phyloP scores from a whole-genome alignment of 495 filamentous ascomycete species.

The Oidiodendron maius region DNA sequence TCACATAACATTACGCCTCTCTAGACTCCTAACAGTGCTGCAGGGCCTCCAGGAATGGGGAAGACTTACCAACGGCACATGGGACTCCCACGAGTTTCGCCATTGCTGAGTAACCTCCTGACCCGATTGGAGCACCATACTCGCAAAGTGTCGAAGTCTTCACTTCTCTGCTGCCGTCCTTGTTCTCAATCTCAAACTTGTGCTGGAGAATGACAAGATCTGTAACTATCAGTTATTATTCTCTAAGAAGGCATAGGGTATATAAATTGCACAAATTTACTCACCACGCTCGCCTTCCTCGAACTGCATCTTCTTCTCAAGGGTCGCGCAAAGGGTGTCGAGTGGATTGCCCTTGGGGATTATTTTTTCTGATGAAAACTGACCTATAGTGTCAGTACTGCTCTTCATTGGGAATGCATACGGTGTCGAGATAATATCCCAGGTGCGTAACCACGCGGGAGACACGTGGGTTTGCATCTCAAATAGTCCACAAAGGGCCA shows the following conservation, averaged over 20 bases:
- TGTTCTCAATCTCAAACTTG: slow-evolving; percentile 83
- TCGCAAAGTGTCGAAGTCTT: slow-evolving; percentile 77
- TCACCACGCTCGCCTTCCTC: slow-evolving; percentile 77
- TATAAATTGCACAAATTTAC: too few species aligned
- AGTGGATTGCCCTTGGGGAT: slow-evolving; percentile 73
- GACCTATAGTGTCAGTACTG: background rate
- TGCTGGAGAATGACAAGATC: too few species aligned
- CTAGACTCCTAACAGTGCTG: background rate
- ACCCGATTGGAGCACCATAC: slow-evolving; percentile 70
- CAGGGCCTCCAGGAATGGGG: slow-evolving; percentile 25
- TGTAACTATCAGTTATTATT: too few species aligned
- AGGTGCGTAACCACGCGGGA: background rate
- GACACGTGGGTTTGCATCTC: too few species aligned
- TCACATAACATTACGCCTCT: background rate
- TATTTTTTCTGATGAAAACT: slow-evolving; percentile 57
- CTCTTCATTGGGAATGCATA: background rate
- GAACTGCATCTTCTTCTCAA: slow-evolving; percentile 91
- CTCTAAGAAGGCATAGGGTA: too few species aligned
- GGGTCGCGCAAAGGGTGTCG: slow-evolving; percentile 82
- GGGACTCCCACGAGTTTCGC: slow-evolving; percentile 75
- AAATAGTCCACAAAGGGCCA: too few species aligned
- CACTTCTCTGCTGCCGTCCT: slow-evolving; percentile 64
- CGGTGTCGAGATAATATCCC: background rate
- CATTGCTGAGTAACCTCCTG: slow-evolving; percentile 87
- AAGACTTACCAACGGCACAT: slow-evolving; percentile 51